Base-by-base conservation (phyloP, 1,284 basidiomycete genomes). In the Apiotrichum laibachii region DNA sequence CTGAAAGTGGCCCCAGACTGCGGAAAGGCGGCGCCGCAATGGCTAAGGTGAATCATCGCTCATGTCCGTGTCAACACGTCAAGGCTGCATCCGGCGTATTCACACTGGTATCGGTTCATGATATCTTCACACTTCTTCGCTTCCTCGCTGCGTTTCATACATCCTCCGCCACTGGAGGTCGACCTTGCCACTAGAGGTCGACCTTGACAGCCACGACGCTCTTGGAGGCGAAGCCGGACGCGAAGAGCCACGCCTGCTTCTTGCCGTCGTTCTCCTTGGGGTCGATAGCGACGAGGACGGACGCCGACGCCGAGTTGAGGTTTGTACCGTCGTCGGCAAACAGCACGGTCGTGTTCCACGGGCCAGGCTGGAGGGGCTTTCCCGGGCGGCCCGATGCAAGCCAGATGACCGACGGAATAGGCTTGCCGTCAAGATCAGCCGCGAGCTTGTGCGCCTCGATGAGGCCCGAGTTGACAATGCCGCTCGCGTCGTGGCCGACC, bases 241-340 rank as follows among this genome's bases (percentile, higher is more conserved):
- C 59, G 31, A 66, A 67, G 31, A 70, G 53, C 70, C 69, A 70
- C 5, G 48, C 69, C 58, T 67, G 61, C 60, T 61, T 62, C 53
- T 63, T 63, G 26, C 60, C 66, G n/a, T n/a, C 58, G n/a, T 52
- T 61, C 15, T 37, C 56, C 33, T 33, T 50, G 16, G 64, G 63
- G 42, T 61, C 57, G 19, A 69, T 67, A 10, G 67, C 61, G 37
- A 65, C 21, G 19, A 67, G 43, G 16, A 68, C 56, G 3, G 60
- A 62, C 1, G 65, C 63, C 5, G 60, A 60, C 16, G 67, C 65
- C 2, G 60, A 63, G 45, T 53, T 57, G 26, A 70, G 44, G 42
- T 7, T 52, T 6, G 11, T 43, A 8, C 70, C 67, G 59, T 69
- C 64, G 57, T 72, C 70, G 19, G 64, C 46, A 13, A 68, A 42